Base-by-base conservation (phyloP, 805 yeast genomes). In the Saccharomycopsis fodiens region DNA sequence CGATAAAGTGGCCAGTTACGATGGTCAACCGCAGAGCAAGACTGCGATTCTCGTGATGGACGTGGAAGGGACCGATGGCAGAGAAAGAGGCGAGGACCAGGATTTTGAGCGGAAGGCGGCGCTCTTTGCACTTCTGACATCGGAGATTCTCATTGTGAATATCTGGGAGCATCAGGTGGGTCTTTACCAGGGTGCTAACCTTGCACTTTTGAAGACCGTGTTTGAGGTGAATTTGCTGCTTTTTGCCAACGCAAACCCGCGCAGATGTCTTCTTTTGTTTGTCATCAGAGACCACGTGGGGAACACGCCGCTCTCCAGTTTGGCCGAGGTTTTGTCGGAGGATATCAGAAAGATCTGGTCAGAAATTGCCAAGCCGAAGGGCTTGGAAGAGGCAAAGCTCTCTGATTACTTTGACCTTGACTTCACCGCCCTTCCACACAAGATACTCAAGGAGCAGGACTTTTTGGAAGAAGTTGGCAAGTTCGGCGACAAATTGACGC, bases 151-250 rank as follows among this genome's bases (percentile, higher is more conserved):
- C 55, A 87, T 93, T 50, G 83, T 93, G 36, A 93, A 93, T 62
- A 78, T 91, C 59, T 93, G 97, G 97, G 98, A 93, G 62, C 84
- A 86, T 55, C 98, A 93, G 64, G 88, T 93, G 46, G 98, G 98
- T 7, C 70, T 93, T 36, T 93, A 93, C 59, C 97, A 91, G 62
- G 98, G 98, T 43, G 97, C 97, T 20, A 93, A 93, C 59, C 84
- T 93, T 95, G 97, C 93, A 1, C 67, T 93, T 38, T 70, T 93
- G 54, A 89, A 89, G 59, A 93, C 98, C 0, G 98, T 93, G 3
- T 88, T 93, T 65, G 98, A 93, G 59, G 98, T 93, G 27, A 91
- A 93, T 61, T 67, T 93, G 53, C 76, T 93, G 2, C 68, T 93
- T 31, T 93, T 93, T 62, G 91, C 89, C 41, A 69, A 76, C 44